Evolutionary conservation across 2,329 filamentous ascomycete genomes (phyloP).

Genomic region (Aspergillus candidus): DNA sequence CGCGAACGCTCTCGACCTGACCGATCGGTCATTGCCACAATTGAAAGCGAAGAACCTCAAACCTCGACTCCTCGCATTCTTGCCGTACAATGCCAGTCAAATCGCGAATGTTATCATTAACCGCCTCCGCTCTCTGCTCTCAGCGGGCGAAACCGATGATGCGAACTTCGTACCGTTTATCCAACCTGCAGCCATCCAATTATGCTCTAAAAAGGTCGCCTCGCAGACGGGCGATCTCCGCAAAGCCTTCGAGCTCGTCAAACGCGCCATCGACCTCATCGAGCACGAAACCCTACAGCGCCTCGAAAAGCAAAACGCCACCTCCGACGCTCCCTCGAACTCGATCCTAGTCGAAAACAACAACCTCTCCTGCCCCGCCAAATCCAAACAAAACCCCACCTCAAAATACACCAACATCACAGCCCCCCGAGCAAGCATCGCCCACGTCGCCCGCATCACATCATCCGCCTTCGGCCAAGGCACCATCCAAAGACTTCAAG

Average conservation of each 20-base stretch:
- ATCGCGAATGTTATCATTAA: constrained; percentile 81
- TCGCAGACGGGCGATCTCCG: constrained; percentile 90
- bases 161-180: constrained; percentile 73
- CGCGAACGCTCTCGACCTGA: constrained; percentile 91
- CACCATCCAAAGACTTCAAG: constrained; percentile 73
- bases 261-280: constrained; percentile 79
- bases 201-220: constrained; percentile 90
- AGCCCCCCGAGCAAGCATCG: constrained; percentile 82
- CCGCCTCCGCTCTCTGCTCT: constrained; percentile 69
- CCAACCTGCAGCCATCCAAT: constrained; percentile 86
- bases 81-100: constrained; percentile 83
- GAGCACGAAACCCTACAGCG: constrained; percentile 76
- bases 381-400: constrained; percentile 36
- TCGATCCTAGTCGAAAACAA: constrained; percentile 73
- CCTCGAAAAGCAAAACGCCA: constrained; percentile 55
- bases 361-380: constrained; percentile 57
- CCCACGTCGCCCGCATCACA: constrained; percentile 86
- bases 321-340: constrained; percentile 61
- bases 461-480: constrained; percentile 86
- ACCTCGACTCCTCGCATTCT: constrained; percentile 80
- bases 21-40: constrained; percentile 87
- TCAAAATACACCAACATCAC: constrained; percentile 63
- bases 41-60: constrained; percentile 90
- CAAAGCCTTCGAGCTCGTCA: constrained; percentile 91
- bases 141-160: constrained; percentile 37